Percentiles rank a stretch among this genome's conserved stretches.
Conservation (phyloP, 2,329 filamentous ascomycete species). For the Pseudohalonectria lignicola region DNA sequence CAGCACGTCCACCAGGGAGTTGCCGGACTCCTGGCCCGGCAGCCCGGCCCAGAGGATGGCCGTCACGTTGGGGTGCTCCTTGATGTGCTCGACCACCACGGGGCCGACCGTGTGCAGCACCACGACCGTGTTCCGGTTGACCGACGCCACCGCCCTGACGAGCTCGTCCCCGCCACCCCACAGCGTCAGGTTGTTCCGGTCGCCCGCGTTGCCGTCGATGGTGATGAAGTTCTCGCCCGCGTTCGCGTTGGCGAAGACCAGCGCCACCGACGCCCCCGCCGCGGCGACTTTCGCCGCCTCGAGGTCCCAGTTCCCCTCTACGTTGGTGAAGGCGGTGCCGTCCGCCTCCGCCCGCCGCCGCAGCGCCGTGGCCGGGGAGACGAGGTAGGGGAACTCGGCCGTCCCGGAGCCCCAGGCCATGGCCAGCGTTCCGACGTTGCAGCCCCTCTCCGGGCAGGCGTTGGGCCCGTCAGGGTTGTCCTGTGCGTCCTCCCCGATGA, state of each 20-base stretch:
- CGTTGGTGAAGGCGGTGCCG: slow-evolving; percentile 26
- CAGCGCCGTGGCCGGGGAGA: slow-evolving; percentile 54
- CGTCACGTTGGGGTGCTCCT: slow-evolving; percentile 41
- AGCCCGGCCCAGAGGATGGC: slow-evolving; percentile 42
- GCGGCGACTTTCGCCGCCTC: slow-evolving; percentile 37
- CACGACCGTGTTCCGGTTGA: slow-evolving; percentile 41
- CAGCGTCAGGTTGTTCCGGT: slow-evolving; percentile 63
- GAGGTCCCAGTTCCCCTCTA: slow-evolving; percentile 33
- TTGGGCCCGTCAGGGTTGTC: slow-evolving; percentile 56
- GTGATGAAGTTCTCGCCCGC: slow-evolving; percentile 65
- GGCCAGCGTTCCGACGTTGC: slow-evolving; percentile 72
- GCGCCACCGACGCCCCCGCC: slow-evolving; percentile 57
- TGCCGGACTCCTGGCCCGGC: slow-evolving; percentile 43
- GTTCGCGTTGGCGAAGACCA: slow-evolving; percentile 76
- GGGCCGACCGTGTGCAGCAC: slow-evolving; percentile 46
- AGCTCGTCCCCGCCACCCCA: slow-evolving; percentile 69
- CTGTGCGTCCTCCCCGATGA: slow-evolving; percentile 66
- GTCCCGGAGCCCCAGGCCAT: slow-evolving; percentile 84
- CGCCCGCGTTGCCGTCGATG: slow-evolving; percentile 54
- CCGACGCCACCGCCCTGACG: slow-evolving; percentile 56
- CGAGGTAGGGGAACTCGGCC: slow-evolving; percentile 70
- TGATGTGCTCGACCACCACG: slow-evolving; percentile 53
- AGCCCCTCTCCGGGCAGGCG: slow-evolving; percentile 58
- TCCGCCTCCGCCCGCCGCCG: slow-evolving; percentile 42
- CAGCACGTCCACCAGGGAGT: slow-evolving; percentile 31